These are phyloP conservation scores for Limtongia smithiae DNA, from an alignment of 805 yeast species.

Conservation along the genomic window DNA sequence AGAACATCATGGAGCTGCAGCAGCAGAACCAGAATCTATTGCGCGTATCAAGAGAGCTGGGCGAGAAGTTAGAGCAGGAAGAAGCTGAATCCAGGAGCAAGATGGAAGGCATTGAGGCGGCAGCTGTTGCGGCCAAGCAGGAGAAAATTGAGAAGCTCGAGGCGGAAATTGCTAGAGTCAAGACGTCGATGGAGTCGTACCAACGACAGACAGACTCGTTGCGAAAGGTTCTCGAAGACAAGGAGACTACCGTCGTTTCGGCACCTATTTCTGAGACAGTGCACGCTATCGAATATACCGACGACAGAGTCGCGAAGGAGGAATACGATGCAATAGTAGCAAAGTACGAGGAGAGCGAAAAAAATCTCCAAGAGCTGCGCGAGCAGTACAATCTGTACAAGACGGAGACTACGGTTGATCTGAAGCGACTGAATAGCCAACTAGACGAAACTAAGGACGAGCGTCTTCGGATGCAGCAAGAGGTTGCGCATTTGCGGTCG, in stretches of 20 bases:
- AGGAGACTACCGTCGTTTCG: not conserved
- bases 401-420: constrained; percentile 44
- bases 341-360: constrained; percentile 11
- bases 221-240: constrained; percentile 36
- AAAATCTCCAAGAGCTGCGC: constrained; percentile 36
- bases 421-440: constrained; percentile 50
- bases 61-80: constrained; percentile 62
- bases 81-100: constrained; percentile 41
- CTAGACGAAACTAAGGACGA: constrained; percentile 41
- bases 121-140: constrained; percentile 39
- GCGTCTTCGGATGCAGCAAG: constrained; percentile 48
- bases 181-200: constrained; percentile 51
- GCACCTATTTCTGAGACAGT: not conserved
- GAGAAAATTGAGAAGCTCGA: constrained; percentile 35
- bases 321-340: constrained; percentile 6
- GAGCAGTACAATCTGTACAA: constrained; percentile 40
- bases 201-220: constrained; percentile 69
- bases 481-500: constrained; percentile 54
- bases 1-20: constrained; percentile 63
- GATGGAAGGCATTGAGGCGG: constrained; percentile 33
- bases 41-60: constrained; percentile 64
- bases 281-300: not conserved
- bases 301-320: constrained; percentile 7
- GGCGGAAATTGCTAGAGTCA: constrained; percentile 44
- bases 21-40: constrained; percentile 70